Conservation (phyloP, 345 rosid species). For the Viola odorata region DNA sequence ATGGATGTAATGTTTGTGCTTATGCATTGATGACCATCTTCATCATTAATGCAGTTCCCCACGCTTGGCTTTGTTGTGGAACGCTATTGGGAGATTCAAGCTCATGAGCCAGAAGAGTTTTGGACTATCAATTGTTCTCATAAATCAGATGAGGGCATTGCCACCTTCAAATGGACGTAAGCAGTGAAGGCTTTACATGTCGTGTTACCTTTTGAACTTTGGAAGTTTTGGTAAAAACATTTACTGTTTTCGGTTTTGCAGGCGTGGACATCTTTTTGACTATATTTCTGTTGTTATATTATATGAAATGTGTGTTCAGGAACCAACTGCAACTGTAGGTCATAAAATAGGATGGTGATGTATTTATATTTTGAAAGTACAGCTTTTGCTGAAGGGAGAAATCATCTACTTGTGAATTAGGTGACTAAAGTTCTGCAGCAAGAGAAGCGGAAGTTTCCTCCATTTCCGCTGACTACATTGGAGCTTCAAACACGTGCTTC, state of each 20-base stretch:
- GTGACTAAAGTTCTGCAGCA: conserved; percentile 73
- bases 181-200: conserved; percentile 13
- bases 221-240: conserved; percentile 5
- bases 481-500: conserved; percentile 98
- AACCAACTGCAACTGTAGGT: conserved; percentile 85
- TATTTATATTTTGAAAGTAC: conserved; percentile 10
- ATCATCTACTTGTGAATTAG: conserved; percentile 33
- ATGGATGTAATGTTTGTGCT: conserved; percentile 1
- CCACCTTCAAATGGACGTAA: conserved; percentile 88
- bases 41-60: conserved; percentile 57
- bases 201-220: conserved; percentile 9
- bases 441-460: conserved; percentile 81
- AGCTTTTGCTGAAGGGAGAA: conserved; percentile 10
- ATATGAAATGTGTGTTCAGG: conserved; percentile 91
- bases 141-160: conserved; percentile 65
- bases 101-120: conserved; percentile 95
- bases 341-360: conserved; percentile 15
- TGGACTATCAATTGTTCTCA: conserved; percentile 90
- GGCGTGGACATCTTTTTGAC: conserved; percentile 97
- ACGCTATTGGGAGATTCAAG: conserved; percentile 89
- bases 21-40: conserved; percentile 12
- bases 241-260: conserved; percentile 30
- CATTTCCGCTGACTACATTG: conserved; percentile 89
- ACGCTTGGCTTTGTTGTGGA: conserved; percentile 96
- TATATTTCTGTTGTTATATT: conserved; percentile 64